Evolutionary conservation across 169 alveolate genomes (phyloP).

Genomic region (Eimeria tenella): DNA sequence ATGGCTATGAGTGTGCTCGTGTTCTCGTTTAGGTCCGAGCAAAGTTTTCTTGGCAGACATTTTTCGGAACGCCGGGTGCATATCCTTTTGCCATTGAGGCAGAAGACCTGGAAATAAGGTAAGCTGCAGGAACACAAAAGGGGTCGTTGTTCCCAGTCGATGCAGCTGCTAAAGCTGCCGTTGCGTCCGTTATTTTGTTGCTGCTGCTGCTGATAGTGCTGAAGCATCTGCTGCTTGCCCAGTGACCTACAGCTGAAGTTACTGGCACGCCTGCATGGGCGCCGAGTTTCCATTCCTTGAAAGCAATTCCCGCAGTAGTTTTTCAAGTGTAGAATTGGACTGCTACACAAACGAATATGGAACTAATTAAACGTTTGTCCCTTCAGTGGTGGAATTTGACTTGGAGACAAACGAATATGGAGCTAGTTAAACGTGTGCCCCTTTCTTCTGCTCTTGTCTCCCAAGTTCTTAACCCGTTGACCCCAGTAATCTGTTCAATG

Average conservation of each 20-base stretch:
- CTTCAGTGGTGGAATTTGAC: too few species aligned
- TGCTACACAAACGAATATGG: too few species aligned
- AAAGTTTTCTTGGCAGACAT: constrained; percentile 86
- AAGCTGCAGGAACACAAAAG: background rate
- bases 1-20: background rate
- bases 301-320: too few species aligned
- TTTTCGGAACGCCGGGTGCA: constrained; percentile 78
- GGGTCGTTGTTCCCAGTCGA: background rate
- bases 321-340: too few species aligned
- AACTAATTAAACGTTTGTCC: too few species aligned
- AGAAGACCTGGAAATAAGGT: constrained; percentile 85
- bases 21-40: constrained; percentile 80
- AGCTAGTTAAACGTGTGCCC: too few species aligned
- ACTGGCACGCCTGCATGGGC: background rate
- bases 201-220: constrained; percentile 4
- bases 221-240: background rate
- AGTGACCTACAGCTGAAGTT: background rate
- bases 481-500: background rate
- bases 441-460: too few species aligned
- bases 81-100: constrained; percentile 82
- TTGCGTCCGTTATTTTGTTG: background rate
- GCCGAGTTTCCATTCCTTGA: too few species aligned
- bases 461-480: too few species aligned
- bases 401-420: too few species aligned
- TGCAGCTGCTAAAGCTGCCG: background rate